These are phyloP conservation scores for Hyaloscypha finlandica DNA, from an alignment of 495 filamentous ascomycete genomes.

Conservation along the genomic window DNA sequence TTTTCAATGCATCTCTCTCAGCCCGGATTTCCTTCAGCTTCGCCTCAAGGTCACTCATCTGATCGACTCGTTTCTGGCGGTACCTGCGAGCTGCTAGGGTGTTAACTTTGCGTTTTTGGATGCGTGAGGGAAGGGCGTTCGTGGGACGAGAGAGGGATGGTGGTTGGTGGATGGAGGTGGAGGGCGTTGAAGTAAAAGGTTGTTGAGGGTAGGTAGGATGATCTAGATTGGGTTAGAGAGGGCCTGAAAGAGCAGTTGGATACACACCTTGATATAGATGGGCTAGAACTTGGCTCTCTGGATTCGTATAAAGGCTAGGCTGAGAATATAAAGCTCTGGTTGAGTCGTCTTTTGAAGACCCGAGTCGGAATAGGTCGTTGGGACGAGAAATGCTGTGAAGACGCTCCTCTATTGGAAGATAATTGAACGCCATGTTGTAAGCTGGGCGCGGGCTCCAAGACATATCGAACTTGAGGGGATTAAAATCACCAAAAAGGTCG, in stretches of 20 bases:
- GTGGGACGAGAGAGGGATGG: background rate
- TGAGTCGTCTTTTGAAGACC: background rate
- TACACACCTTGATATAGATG: no score
- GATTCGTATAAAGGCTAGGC: no score
- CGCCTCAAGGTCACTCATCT: conserved; percentile 62
- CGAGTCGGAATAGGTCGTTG: background rate
- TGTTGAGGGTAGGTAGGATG: no score
- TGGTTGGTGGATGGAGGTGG: background rate
- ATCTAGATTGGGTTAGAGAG: no score
- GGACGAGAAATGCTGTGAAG: background rate
- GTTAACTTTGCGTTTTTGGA: conserved; percentile 63
- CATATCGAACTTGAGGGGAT: background rate
- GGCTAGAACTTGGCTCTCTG: no score
- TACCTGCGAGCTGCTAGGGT: conserved; percentile 71
- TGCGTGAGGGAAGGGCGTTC: background rate
- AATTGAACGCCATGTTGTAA: background rate
- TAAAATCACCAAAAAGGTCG: background rate
- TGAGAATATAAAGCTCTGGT: background rate
- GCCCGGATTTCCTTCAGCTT: conserved; percentile 58
- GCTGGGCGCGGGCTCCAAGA: background rate
- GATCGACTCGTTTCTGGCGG: conserved; percentile 68
- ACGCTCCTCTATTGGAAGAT: background rate
- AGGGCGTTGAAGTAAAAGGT: no score
- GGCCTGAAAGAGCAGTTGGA: no score
- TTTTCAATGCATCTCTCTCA: conserved; percentile 66